Percentiles rank a stretch among this genome's conserved stretches.
phyloP scores from a whole-genome alignment of 140 eudicot genomes.

The Stevia rebaudiana region DNA sequence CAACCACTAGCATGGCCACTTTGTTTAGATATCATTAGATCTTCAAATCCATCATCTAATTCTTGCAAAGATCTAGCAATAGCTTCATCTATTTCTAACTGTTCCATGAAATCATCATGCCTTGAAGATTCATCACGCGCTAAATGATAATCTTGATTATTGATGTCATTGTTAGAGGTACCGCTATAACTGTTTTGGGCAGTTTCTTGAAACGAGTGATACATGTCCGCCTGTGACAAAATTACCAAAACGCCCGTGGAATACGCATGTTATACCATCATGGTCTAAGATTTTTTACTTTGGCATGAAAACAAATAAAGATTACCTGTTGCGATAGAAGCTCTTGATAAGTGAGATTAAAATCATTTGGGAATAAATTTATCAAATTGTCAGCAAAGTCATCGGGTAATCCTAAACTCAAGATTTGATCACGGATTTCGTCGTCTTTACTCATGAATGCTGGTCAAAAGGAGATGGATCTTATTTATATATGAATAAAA shows the following conservation, averaged over 20 bases:
- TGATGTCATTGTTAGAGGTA: neutral
- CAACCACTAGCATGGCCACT: constrained; percentile 36
- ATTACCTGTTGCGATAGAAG: constrained; percentile 60
- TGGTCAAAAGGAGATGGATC: neutral
- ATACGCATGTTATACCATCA: neutral
- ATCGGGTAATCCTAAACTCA: constrained; percentile 25
- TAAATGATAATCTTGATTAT: constrained; percentile 16
- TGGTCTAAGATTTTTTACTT: too few relatives aligned
- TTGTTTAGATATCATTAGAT: constrained; percentile 32
- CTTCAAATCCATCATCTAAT: constrained; percentile 52
- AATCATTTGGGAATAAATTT: constrained; percentile 39
- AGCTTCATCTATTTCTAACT: constrained; percentile 70
- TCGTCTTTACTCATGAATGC: constrained; percentile 32
- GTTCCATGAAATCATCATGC: constrained; percentile 31
- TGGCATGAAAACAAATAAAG: too few relatives aligned
- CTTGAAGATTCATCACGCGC: constrained; percentile 36
- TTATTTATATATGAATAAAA: neutral
- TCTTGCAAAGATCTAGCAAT: constrained; percentile 80
- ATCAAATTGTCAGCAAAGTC: constrained; percentile 45
- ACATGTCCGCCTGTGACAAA: constrained; percentile 54
- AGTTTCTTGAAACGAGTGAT: constrained; percentile 41
- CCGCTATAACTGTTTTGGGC: constrained; percentile 17
- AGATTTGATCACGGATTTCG: constrained; percentile 22
- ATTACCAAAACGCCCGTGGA: neutral
- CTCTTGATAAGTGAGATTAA: constrained; percentile 60